Conservation (phyloP, 192 early-diverging fungal genomes). For the Coemansia umbellata region DNA sequence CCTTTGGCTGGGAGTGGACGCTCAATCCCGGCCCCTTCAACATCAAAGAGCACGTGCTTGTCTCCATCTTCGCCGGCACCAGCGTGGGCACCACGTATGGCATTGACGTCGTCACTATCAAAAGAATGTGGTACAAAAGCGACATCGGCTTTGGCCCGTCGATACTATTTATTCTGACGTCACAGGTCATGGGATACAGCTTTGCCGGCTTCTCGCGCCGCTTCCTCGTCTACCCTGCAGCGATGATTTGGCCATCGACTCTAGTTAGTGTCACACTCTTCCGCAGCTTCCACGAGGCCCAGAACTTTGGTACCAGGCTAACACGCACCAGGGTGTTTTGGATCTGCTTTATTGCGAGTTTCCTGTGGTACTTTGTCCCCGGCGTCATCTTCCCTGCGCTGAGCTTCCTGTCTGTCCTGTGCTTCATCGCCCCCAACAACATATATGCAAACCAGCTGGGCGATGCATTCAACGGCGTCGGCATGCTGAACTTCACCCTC, state of each 20-base stretch:
- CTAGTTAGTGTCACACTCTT: slow-evolving; percentile 76
- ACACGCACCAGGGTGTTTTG: slow-evolving; percentile 54
- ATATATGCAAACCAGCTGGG: slow-evolving; percentile 50
- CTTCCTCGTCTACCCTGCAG: slow-evolving; percentile 79
- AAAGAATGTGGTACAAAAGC: slow-evolving; percentile 64
- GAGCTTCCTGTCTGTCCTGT: slow-evolving; percentile 60
- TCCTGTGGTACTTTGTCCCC: slow-evolving; percentile 60
- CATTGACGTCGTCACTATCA: slow-evolving; percentile 70
- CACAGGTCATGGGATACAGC: slow-evolving; percentile 65
- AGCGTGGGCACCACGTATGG: slow-evolving; percentile 69
- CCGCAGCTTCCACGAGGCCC: slow-evolving; percentile 70
- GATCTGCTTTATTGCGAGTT: slow-evolving; percentile 41
- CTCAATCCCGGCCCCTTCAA: slow-evolving; percentile 85
- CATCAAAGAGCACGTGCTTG: slow-evolving; percentile 86
- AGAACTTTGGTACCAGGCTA: slow-evolving; percentile 47
- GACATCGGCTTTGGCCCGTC: slow-evolving; percentile 61
- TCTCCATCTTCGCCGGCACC: slow-evolving; percentile 70
- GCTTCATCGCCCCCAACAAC: slow-evolving; percentile 51
- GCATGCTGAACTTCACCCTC: slow-evolving; percentile 64
- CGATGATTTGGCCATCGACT: slow-evolving; percentile 85
- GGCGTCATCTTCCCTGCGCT: slow-evolving; percentile 66
- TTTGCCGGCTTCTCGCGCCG: slow-evolving; percentile 71
- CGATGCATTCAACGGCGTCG: slow-evolving; percentile 57
- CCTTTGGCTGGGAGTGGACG: slow-evolving; percentile 53
- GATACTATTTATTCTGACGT: slow-evolving; percentile 66